Base-by-base conservation (phyloP, 2,329 filamentous ascomycete genomes). In the Metarhizium sp. region DNA sequence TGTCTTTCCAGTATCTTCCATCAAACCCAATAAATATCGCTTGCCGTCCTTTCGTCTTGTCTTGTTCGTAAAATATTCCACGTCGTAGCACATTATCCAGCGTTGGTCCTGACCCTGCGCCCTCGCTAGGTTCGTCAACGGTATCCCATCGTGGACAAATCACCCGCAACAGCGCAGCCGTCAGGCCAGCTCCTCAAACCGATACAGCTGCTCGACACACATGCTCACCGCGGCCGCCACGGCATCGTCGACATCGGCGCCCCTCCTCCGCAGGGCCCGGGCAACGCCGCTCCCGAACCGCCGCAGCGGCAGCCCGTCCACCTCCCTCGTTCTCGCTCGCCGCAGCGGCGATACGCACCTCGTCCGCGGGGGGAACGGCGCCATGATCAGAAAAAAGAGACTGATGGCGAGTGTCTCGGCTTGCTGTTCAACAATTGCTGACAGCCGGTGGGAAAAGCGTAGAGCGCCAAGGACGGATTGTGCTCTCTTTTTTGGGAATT, bases 131-230 rank as follows among this genome's bases (percentile, higher is more conserved):
- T 25, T 36, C 34, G 34, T 3, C 34, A 36, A 10, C 34, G 25
- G 25, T 25, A 25, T 25, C 25, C 25, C 25, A 25, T 25, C 25
- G 25, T 36, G 34, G 34, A 36, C 34, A 11, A 36, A 36, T 13
- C 34, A 36, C 7, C 7, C 34, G 8, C 7, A 36, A 40, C 38
- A 16, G 3, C 8, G 38, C 5, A 40, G 13, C 11, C 11, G 20
- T 45, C 42, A 48, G 45, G 30, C 47, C 51, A 47, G 67, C 91
- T 86, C 63, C 82, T 81, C 64, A 85, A 89, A 16, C 84, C 88
- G 2, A 88, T 94, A 69, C 88, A 95, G 50, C 84, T 86, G 50
- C 84, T 88, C 2, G 86, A 91, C 38, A 86, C 88, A 49, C 20
- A 63, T 50, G 20, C 29, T 45, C 25, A 32, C 10, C 50, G 49